These are phyloP conservation scores for Trypanosoma theileri DNA, from an alignment of 208 protist species.

Conservation along the genomic window DNA sequence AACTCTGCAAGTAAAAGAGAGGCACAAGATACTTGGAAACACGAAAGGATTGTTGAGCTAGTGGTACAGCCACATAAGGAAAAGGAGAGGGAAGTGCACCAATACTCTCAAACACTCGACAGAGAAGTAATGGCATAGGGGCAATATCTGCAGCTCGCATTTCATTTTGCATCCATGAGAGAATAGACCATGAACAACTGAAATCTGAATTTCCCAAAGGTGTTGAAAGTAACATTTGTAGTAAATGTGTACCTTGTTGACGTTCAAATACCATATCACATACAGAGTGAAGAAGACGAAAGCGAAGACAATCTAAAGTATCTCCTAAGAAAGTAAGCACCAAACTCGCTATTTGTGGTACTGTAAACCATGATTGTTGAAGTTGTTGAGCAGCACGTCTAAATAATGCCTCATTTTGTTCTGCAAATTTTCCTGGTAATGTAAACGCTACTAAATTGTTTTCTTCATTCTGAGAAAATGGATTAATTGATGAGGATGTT, in stretches of 20 bases:
- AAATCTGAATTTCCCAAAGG: slow-evolving; percentile 43
- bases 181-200: slow-evolving; percentile 29
- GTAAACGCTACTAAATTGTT: neutral
- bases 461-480: neutral
- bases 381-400: neutral
- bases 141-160: slow-evolving; percentile 40
- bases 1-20: slow-evolving; percentile 52
- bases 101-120: slow-evolving; percentile 58
- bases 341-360: slow-evolving; percentile 28
- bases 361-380: slow-evolving; percentile 34
- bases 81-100: slow-evolving; percentile 56
- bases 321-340: slow-evolving; percentile 48
- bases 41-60: slow-evolving; percentile 58
- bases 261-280: slow-evolving; percentile 58
- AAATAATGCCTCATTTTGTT: neutral
- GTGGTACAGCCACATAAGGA: slow-evolving; percentile 49
- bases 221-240: slow-evolving; percentile 51
- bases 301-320: slow-evolving; percentile 43
- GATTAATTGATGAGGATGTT: neutral
- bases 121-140: slow-evolving; percentile 58
- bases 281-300: slow-evolving; percentile 52
- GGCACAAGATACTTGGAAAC: slow-evolving; percentile 45
- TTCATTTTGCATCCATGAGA: slow-evolving; percentile 57
- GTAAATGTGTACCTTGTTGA: slow-evolving; percentile 45
- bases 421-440: neutral